phyloP scores from a whole-genome alignment of 257 asterid genomes.

The Marsdenia floribunda region DNA sequence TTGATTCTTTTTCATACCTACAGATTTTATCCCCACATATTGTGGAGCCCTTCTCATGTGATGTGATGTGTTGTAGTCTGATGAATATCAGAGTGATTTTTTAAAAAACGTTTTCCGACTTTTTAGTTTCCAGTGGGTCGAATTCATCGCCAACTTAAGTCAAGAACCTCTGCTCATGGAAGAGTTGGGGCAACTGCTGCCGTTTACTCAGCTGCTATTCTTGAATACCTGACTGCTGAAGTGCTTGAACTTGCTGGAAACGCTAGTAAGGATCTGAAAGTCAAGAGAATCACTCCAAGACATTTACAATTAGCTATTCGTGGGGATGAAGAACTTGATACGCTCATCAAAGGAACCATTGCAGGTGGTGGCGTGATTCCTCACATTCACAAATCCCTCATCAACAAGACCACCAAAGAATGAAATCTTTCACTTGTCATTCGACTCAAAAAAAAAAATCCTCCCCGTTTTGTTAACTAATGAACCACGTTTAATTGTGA shows the following conservation, averaged over 20 bases:
- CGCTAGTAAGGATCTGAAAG: conserved; percentile 93
- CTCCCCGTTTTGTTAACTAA: conserved; percentile 6
- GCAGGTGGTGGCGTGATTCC: conserved; percentile 99
- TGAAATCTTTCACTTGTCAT: conserved; percentile 21
- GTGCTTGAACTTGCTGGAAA: conserved; percentile 96
- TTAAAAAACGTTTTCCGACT: conserved; percentile 2
- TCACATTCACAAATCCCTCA: conserved; percentile 96
- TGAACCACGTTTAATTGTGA: conserved; percentile 4
- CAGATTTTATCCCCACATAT: background rate
- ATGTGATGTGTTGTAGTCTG: background rate
- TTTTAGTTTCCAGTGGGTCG: conserved; percentile 87
- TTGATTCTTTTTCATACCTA: background rate
- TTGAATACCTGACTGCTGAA: conserved; percentile 85
- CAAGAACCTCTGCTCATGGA: conserved; percentile 81
- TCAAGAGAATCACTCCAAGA: conserved; percentile 90
- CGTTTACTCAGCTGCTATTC: conserved; percentile 88
- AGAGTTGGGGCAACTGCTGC: conserved; percentile 98
- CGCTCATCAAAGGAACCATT: conserved; percentile 90
- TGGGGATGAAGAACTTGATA: conserved; percentile 95
- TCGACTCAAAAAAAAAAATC: background rate
- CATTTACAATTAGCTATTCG: conserved; percentile 94
- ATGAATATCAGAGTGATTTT: background rate
- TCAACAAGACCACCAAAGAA: conserved; percentile 95
- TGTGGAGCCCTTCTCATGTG: background rate
- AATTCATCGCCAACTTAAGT: conserved; percentile 87